Percentiles rank a stretch among this genome's conserved stretches.
phyloP scores from a whole-genome alignment of 202 grass and related monocot species.

The Setaria italica region DNA sequence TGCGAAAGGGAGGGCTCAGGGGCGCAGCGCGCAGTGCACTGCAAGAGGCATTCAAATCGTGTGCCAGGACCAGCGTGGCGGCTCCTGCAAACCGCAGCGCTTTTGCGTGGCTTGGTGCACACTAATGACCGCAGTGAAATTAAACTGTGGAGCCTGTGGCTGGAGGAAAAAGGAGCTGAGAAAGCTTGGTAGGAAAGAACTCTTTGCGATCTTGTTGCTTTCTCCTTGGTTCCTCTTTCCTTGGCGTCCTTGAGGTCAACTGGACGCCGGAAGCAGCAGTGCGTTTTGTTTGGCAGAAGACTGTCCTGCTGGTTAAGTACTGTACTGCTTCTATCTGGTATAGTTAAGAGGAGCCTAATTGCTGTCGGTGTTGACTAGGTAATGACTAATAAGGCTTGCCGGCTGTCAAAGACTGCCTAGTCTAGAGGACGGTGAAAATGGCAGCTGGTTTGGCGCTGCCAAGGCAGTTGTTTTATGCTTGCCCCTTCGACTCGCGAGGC shows the following conservation, averaged over 20 bases:
- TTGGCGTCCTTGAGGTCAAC: constrained; percentile 38
- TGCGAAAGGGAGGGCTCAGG: constrained; percentile 43
- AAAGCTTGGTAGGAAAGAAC: background rate
- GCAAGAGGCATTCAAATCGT: constrained; percentile 46
- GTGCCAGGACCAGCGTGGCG: constrained; percentile 42
- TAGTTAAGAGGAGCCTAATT: background rate
- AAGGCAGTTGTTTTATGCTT: constrained; percentile 32
- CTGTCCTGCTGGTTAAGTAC: constrained; percentile 18
- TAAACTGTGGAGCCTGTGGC: constrained; percentile 17
- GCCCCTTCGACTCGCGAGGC: constrained; percentile 36
- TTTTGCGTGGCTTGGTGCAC: background rate
- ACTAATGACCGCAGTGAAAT: constrained; percentile 2
- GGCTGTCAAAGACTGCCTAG: background rate
- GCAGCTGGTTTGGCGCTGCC: constrained; percentile 55
- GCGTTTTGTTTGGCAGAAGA: constrained; percentile 1
- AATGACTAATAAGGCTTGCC: constrained; percentile 10
- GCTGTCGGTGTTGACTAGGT: constrained; percentile 43
- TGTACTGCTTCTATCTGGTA: background rate
- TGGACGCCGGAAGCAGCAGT: background rate
- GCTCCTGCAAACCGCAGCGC: constrained; percentile 1
- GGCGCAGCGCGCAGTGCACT: constrained; percentile 7
- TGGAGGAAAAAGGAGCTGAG: background rate
- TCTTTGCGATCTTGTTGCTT: background rate
- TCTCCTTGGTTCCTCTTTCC: background rate
- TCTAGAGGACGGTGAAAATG: constrained; percentile 36